Percentiles rank a stretch among this genome's conserved stretches.
Conservation (phyloP, 345 rosid genomes). For the Salix brachista region DNA sequence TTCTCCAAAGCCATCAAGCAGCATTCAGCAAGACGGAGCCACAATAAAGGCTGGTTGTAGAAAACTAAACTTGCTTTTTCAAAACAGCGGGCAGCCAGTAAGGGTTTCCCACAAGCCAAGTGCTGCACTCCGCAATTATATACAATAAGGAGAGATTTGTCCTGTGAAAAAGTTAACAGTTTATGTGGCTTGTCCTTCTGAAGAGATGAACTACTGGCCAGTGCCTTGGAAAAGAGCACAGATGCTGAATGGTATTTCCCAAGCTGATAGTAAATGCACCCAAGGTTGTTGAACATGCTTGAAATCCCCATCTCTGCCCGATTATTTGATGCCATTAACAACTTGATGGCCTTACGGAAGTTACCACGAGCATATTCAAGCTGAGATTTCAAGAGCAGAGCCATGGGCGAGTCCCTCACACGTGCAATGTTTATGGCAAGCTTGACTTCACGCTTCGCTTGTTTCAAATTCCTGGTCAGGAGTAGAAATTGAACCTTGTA, state of each 20-base stretch:
- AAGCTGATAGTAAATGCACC: slow-evolving; percentile 83
- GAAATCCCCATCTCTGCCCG: slow-evolving; percentile 61
- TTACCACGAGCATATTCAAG: slow-evolving; percentile 96
- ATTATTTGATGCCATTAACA: slow-evolving; percentile 72
- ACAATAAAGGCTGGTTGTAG: slow-evolving; percentile 64
- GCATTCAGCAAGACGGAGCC: slow-evolving; percentile 97
- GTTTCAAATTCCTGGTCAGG: slow-evolving; percentile 80
- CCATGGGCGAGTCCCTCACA: slow-evolving; percentile 78
- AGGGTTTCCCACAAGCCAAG: slow-evolving; percentile 81
- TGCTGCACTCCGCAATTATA: slow-evolving; percentile 86
- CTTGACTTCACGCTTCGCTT: slow-evolving; percentile 96
- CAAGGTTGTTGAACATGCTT: slow-evolving; percentile 86
- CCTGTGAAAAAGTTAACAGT: slow-evolving; percentile 69
- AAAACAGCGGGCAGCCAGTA: slow-evolving; percentile 83
- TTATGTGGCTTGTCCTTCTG: slow-evolving; percentile 68
- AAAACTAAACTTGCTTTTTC: slow-evolving; percentile 69
- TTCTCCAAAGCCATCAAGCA: slow-evolving; percentile 80
- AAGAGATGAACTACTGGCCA: slow-evolving; percentile 56
- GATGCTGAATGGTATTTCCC: slow-evolving; percentile 63
- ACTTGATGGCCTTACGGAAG: slow-evolving; percentile 88
- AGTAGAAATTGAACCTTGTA: slow-evolving; percentile 88
- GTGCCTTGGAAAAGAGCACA: slow-evolving; percentile 71
- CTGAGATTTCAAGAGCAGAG: slow-evolving; percentile 90
- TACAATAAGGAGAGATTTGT: slow-evolving; percentile 70
- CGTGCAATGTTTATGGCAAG: slow-evolving; percentile 91